These are phyloP conservation scores for Colletotrichum graminicola DNA, from an alignment of 2,329 filamentous ascomycete species.

Conservation along the genomic window DNA sequence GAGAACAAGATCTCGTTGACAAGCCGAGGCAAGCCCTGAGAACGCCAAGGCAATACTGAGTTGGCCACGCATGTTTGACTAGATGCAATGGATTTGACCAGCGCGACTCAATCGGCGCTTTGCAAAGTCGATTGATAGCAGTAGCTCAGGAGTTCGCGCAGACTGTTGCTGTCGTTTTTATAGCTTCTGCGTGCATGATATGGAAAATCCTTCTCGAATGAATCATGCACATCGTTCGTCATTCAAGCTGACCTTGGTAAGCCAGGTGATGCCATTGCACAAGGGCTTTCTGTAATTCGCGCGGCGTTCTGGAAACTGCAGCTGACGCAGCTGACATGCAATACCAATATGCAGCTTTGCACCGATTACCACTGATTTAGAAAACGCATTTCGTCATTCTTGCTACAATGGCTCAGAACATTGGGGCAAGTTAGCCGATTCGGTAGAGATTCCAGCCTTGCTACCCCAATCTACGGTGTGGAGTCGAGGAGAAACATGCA, in stretches of 20 bases:
- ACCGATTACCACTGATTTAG: not conserved
- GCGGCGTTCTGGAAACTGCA: not conserved
- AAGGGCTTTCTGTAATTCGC: not conserved
- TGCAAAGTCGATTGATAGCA: not conserved
- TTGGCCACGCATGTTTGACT: slow-evolving; percentile 26
- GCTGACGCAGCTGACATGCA: not conserved
- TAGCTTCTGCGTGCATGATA: slow-evolving; percentile 9
- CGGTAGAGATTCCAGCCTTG: not conserved
- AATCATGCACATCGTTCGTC: slow-evolving; percentile 1
- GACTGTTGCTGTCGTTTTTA: slow-evolving; percentile 7
- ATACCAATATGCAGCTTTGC: not conserved
- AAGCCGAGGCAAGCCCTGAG: slow-evolving; percentile 46
- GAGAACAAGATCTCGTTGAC: slow-evolving; percentile 48
- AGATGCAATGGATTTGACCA: not conserved
- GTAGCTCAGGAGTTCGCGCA: too few species aligned
- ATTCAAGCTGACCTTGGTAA: not conserved
- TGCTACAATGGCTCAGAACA: not conserved
- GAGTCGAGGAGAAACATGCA: not conserved
- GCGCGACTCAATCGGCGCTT: not conserved
- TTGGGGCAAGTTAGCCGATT: slow-evolving; percentile 1
- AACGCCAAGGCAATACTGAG: slow-evolving; percentile 42
- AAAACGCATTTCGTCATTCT: slow-evolving; percentile 17
- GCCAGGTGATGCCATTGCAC: slow-evolving; percentile 27
- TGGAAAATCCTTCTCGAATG: too few species aligned
- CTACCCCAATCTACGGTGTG: not conserved